Conservation (phyloP, 2,329 filamentous ascomycete genomes). For the Ascochyta fabae region DNA sequence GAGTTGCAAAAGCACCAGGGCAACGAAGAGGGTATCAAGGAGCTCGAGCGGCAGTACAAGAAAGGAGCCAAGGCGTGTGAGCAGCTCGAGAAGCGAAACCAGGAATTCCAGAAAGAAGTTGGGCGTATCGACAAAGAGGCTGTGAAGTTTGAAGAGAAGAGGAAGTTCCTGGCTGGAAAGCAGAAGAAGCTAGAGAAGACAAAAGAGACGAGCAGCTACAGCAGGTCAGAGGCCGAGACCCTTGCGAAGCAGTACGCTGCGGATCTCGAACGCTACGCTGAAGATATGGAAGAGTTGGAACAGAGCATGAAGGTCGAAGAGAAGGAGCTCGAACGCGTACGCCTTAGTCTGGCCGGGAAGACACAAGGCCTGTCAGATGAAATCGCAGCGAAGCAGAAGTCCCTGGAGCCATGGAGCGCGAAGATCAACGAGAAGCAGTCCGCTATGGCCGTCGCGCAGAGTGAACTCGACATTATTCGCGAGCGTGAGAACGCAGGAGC, state of each 20-base stretch:
- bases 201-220: slow-evolving; percentile 76
- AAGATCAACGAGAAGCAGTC: slow-evolving; percentile 98
- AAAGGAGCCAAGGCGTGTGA: slow-evolving; percentile 84
- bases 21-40: slow-evolving; percentile 87
- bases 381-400: slow-evolving; percentile 90
- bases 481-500: slow-evolving; percentile 90
- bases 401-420: slow-evolving; percentile 93
- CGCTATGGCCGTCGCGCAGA: slow-evolving; percentile 90
- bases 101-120: slow-evolving; percentile 82
- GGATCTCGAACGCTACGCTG: slow-evolving; percentile 77
- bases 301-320: slow-evolving; percentile 79
- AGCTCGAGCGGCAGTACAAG: slow-evolving; percentile 83
- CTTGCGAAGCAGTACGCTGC: slow-evolving; percentile 78
- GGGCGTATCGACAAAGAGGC: slow-evolving; percentile 94
- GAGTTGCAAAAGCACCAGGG: slow-evolving; percentile 93
- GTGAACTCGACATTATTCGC: slow-evolving; percentile 87
- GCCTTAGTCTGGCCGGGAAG: slow-evolving; percentile 90
- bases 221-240: slow-evolving; percentile 75
- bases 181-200: slow-evolving; percentile 94
- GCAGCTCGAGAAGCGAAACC: slow-evolving; percentile 78
- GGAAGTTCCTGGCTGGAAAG: slow-evolving; percentile 89
- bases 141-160: slow-evolving; percentile 97
- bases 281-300: slow-evolving; percentile 80
- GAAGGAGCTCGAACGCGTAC: slow-evolving; percentile 79
- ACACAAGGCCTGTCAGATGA: slow-evolving; percentile 93